Evolutionary conservation across 768 basidiomycete species (phyloP), one percentile per base, ranked within the genome.

Genomic region (Xerocomellus dryophilus): DNA sequence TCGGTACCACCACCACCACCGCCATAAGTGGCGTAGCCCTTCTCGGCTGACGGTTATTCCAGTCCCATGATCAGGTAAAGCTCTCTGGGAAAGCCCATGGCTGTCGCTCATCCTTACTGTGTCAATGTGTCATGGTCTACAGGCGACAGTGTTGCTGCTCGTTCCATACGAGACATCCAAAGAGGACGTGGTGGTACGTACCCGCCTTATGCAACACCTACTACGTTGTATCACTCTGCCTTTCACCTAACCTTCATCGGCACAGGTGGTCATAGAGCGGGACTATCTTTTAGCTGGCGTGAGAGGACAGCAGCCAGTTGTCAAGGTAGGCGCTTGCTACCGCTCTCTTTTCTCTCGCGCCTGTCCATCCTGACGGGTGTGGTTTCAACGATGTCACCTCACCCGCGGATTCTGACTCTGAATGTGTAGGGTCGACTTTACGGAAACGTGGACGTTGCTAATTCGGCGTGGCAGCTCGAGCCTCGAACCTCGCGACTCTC

Each of bases 21-120:
- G 1, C 59, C 56, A 34, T 8, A 15, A 46, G 38, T 45, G 61
- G 64, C 63, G 55, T 43, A 51, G 44, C 39, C 36, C 29, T 54
- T 53, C 42, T 10, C 20, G 51, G 56, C 62, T 67, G 57, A 63
- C 56, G 9, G 31, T 15, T 46, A 43, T 54, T 43, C 32, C 59
- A 92, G 90, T 90, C 90, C 58, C 90, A 92, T 79, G 90, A 92
- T 78, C 90, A 92, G 83, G 90, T 71, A 56, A 67, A 63, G 55
- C 61, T 32, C 58, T 59, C 45, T 45, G 41, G 45, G 42, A 56
- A 55, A 43, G 20, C 50, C 27, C 38, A 51, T 59, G 45, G 50
- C 39, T 36, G 23, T 54, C 56, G 41, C 46, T 58, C 41, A 59
- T 62, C 51, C 63, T 59, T 43, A 59, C 65, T 50, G 47, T 51